A percentile compares a stretch with the other conserved stretches of the same genome.
Conservation (phyloP, 2,329 filamentous ascomycete genomes). For the Colletotrichum truncatum region DNA sequence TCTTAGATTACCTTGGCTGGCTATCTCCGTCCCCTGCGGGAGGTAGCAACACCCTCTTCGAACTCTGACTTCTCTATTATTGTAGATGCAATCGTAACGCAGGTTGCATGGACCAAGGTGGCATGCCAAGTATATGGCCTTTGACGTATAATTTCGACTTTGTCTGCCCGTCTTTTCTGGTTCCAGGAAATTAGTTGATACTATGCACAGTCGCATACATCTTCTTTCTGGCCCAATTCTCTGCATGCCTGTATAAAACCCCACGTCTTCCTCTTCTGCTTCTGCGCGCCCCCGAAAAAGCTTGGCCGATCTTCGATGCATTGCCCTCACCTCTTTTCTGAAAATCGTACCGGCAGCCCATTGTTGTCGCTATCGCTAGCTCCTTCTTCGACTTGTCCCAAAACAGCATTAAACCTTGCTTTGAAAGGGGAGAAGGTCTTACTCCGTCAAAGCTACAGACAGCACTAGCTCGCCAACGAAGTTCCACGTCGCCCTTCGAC, state of each 20-base stretch:
- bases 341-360: conserved; percentile 1
- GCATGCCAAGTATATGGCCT: neutral
- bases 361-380: conserved; percentile 11
- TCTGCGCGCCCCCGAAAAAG: conserved; percentile 4
- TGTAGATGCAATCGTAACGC: neutral
- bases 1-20: neutral
- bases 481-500: neutral
- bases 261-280: conserved; percentile 9
- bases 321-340: neutral
- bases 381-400: neutral
- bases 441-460: conserved; percentile 6
- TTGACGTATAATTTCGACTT: neutral
- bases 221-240: neutral
- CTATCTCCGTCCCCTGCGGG: neutral
- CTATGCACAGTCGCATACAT: too few species aligned
- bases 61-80: neutral
- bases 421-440: conserved; percentile 15
- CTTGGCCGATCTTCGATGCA: conserved; percentile 24
- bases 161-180: too few species aligned
- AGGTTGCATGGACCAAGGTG: conserved; percentile 7
- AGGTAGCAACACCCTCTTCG: neutral
- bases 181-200: too few species aligned
- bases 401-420: conserved; percentile 1
- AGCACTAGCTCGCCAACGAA: neutral
- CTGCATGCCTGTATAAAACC: conserved; percentile 8